Percentiles rank a stretch among this genome's conserved stretches.
phyloP scores from a whole-genome alignment of 2,329 filamentous ascomycete species.

The Sodiomyces alkalinus region DNA sequence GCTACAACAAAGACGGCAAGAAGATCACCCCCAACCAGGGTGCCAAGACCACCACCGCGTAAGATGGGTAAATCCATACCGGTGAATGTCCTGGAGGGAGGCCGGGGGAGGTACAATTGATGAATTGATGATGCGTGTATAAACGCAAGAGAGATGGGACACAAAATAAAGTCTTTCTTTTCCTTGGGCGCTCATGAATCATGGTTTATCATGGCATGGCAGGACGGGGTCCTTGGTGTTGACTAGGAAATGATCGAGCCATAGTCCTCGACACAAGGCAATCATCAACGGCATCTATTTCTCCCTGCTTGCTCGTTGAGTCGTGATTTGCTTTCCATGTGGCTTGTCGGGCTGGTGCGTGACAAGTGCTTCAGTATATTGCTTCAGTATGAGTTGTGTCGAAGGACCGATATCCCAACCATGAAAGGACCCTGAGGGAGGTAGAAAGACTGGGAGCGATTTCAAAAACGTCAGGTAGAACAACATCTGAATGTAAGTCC shows the following conservation, averaged over 20 bases:
- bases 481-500: too few relatives aligned
- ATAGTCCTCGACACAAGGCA: slow-evolving; percentile 1
- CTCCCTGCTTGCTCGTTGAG: too few relatives aligned
- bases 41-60: slow-evolving; percentile 37
- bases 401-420: neutral
- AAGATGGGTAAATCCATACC: neutral
- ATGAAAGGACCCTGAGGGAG: too few relatives aligned
- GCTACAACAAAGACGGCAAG: slow-evolving; percentile 99
- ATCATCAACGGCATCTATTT: too few relatives aligned
- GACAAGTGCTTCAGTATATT: too few relatives aligned
- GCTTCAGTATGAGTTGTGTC: too few relatives aligned
- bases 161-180: slow-evolving; percentile 1
- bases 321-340: too few relatives aligned
- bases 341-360: too few relatives aligned
- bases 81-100: slow-evolving; percentile 1
- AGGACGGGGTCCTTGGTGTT: slow-evolving; percentile 2
- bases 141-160: neutral
- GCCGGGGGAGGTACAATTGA: too few relatives aligned
- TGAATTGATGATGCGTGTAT: too few relatives aligned
- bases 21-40: slow-evolving; percentile 85
- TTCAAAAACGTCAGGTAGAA: too few relatives aligned
- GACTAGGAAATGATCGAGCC: slow-evolving; percentile 2
- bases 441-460: too few relatives aligned
- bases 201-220: slow-evolving; percentile 3
- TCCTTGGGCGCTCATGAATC: slow-evolving; percentile 1